Percentiles rank a stretch among this genome's conserved stretches.
Evolutionary conservation across 176 grass and related monocot genomes (phyloP).

Genomic region (Bothriochloa decipiens): DNA sequence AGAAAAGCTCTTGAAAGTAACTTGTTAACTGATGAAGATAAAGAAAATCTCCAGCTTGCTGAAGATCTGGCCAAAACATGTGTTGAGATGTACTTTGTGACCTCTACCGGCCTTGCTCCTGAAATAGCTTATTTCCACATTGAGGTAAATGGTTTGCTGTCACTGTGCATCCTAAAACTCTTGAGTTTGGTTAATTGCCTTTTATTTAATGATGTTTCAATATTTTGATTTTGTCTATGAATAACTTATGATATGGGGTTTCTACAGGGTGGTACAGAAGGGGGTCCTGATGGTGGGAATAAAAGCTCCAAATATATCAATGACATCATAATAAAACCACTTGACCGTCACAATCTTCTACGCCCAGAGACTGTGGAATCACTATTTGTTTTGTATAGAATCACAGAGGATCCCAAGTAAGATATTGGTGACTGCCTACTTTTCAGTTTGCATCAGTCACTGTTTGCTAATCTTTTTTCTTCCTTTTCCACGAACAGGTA

Average conservation of each 20-base stretch:
- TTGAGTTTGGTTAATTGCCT: constrained; percentile 13
- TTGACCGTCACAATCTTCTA: constrained; percentile 93
- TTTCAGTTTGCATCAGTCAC: constrained; percentile 14
- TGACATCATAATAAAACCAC: constrained; percentile 81
- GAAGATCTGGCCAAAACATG: constrained; percentile 97
- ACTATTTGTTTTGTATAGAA: constrained; percentile 84
- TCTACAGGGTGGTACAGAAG: constrained; percentile 68
- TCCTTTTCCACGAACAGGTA: constrained; percentile 64
- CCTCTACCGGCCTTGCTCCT: constrained; percentile 92
- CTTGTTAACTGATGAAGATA: constrained; percentile 72
- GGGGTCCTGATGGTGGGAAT: constrained; percentile 82
- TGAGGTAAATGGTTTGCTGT: constrained; percentile 54
- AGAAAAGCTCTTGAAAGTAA: constrained; percentile 77
- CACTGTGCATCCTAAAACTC: background rate
- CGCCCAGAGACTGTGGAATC: constrained; percentile 98
- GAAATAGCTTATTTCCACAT: constrained; percentile 97
- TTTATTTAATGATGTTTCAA: constrained; percentile 23
- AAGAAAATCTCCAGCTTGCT: constrained; percentile 92
- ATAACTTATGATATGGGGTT: background rate
- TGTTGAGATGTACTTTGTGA: constrained; percentile 92
- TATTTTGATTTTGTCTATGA: constrained; percentile 1
- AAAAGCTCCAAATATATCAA: constrained; percentile 84
- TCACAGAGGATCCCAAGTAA: constrained; percentile 94
- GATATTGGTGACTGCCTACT: background rate
- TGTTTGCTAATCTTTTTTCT: constrained; percentile 25